Evolutionary conservation across 2,329 filamentous ascomycete genomes (phyloP).

Genomic region (Neoascochyta sp.): DNA sequence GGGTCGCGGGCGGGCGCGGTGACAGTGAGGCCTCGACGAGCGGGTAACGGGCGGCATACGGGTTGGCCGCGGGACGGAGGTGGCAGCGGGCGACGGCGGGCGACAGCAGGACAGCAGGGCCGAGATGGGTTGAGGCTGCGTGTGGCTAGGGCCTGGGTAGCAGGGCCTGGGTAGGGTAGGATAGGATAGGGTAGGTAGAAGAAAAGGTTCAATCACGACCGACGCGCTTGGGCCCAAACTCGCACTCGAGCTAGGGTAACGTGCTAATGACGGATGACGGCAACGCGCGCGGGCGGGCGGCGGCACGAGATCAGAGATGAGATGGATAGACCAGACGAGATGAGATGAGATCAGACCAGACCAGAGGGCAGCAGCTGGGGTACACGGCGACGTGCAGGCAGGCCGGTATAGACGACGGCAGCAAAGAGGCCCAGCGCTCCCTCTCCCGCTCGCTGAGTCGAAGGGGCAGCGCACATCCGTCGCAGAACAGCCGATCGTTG

Average conservation of each 20-base stretch:
- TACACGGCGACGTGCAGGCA: neutral
- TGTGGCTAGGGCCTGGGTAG: slow-evolving; percentile 11
- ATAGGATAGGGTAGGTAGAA: slow-evolving; percentile 12
- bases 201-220: slow-evolving; percentile 20
- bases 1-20: slow-evolving; percentile 14
- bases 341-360: no score
- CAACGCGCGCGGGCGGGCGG: slow-evolving; percentile 8
- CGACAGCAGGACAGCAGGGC: neutral
- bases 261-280: slow-evolving; percentile 23
- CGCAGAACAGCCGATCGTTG: slow-evolving; percentile 5
- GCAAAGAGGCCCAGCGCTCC: no score
- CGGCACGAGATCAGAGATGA: slow-evolving; percentile 6
- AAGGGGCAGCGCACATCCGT: no score
- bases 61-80: slow-evolving; percentile 8
- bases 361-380: slow-evolving; percentile 1
- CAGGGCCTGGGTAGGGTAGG: slow-evolving; percentile 5
- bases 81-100: slow-evolving; percentile 8
- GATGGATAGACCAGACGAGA: no score
- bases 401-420: no score
- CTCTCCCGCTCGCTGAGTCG: no score
- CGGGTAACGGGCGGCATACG: slow-evolving; percentile 21
- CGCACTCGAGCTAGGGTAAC: slow-evolving; percentile 18
- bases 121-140: slow-evolving; percentile 2
- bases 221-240: no score
- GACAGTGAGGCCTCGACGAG: slow-evolving; percentile 12